Percentiles rank a stretch among this genome's conserved stretches.
Conservation (phyloP, 2,329 filamentous ascomycete species). For the Ceratocystis papillata region DNA sequence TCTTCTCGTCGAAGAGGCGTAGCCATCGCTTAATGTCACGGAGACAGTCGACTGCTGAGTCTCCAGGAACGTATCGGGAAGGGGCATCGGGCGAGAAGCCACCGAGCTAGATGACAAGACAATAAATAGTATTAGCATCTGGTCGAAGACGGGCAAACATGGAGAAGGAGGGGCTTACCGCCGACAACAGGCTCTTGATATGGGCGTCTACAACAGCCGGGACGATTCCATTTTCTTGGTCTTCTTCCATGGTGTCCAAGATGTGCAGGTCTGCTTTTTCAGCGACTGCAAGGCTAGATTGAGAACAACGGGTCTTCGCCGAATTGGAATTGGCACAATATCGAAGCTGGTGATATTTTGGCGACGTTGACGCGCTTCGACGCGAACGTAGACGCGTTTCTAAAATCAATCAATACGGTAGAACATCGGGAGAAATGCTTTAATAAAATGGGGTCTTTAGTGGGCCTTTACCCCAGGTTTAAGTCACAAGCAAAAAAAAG, state of each 20-base stretch:
- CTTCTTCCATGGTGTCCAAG: conserved; percentile 10
- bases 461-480: conserved; percentile 14
- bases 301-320: not conserved
- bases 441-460: not conserved
- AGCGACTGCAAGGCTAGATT: not conserved
- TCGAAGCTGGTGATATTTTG: too few relatives aligned
- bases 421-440: not conserved
- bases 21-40: conserved; percentile 94
- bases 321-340: too few relatives aligned
- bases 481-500: not conserved
- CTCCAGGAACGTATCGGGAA: conserved; percentile 76
- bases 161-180: conserved; percentile 48
- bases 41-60: conserved; percentile 82
- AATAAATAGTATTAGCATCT: conserved; percentile 25
- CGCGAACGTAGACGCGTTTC: conserved; percentile 27
- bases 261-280: not conserved
- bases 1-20: conserved; percentile 84
- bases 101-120: conserved; percentile 54
- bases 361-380: not conserved
- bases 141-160: conserved; percentile 8
- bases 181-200: conserved; percentile 85
- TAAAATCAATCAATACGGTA: conserved; percentile 21
- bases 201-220: conserved; percentile 89
- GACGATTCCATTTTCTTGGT: conserved; percentile 47
- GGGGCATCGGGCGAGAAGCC: conserved; percentile 69